Conservation (phyloP, 2,329 filamentous ascomycete genomes). For the Aspergillus sclerotialis region DNA sequence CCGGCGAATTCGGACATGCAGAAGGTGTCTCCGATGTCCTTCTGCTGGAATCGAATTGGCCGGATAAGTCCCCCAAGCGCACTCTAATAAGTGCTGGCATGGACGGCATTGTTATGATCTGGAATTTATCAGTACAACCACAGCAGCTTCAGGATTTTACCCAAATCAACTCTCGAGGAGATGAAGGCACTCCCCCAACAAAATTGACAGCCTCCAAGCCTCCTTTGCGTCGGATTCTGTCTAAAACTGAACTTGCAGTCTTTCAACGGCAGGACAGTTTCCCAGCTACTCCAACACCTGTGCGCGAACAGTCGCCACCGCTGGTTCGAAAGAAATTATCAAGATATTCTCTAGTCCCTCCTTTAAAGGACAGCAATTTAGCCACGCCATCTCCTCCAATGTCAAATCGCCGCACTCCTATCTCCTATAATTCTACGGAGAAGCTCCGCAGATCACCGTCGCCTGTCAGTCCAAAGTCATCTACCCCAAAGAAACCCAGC, state of each 20-base stretch:
- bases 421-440: slow-evolving; percentile 17
- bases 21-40: slow-evolving; percentile 85
- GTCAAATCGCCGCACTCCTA: slow-evolving; percentile 24
- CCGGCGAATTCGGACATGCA: slow-evolving; percentile 90
- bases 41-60: slow-evolving; percentile 51
- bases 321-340: slow-evolving; percentile 52
- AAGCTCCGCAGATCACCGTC: slow-evolving; percentile 31
- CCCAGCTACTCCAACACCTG: slow-evolving; percentile 34
- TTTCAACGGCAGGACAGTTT: slow-evolving; percentile 53
- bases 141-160: slow-evolving; percentile 23
- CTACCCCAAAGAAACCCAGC: slow-evolving; percentile 20
- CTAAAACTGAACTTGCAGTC: slow-evolving; percentile 77
- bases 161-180: slow-evolving; percentile 20
- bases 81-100: slow-evolving; percentile 66
- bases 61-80: slow-evolving; percentile 26
- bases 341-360: slow-evolving; percentile 41
- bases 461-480: slow-evolving; percentile 30
- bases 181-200: slow-evolving; percentile 37
- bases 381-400: slow-evolving; percentile 24
- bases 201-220: slow-evolving; percentile 54
- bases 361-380: slow-evolving; percentile 21
- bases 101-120: slow-evolving; percentile 79
- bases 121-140: slow-evolving; percentile 42
- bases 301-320: slow-evolving; percentile 42
- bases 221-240: slow-evolving; percentile 77